Conservation (phyloP, 2,329 filamentous ascomycete genomes). For the Penicillium italicum region DNA sequence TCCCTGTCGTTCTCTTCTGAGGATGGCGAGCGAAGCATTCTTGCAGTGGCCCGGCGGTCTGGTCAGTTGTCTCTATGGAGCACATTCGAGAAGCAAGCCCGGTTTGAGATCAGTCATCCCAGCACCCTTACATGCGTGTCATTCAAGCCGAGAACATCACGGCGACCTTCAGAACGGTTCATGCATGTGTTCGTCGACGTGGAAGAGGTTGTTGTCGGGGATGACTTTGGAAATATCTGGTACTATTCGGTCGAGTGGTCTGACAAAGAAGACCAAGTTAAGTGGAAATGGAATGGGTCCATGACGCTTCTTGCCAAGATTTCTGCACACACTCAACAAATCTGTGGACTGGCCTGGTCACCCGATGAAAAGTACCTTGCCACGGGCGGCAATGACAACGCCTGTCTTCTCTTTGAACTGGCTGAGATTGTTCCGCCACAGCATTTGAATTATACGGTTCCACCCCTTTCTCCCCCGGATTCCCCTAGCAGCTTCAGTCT, state of each 20-base stretch:
- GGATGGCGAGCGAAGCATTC: conserved; percentile 69
- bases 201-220: conserved; percentile 83
- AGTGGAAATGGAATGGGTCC: conserved; percentile 71
- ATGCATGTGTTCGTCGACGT: conserved; percentile 56
- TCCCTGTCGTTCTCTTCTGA: conserved; percentile 86
- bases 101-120: conserved; percentile 72
- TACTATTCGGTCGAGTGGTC: conserved; percentile 90
- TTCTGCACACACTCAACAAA: conserved; percentile 76
- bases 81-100: conserved; percentile 59
- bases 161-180: conserved; percentile 48
- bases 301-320: conserved; percentile 76
- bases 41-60: conserved; percentile 79
- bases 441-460: conserved; percentile 9
- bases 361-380: conserved; percentile 71
- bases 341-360: conserved; percentile 92
- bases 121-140: conserved; percentile 72
- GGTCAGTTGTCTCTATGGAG: conserved; percentile 76
- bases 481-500: conserved; percentile 14
- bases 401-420: conserved; percentile 75
- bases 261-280: conserved; percentile 53
- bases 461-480: conserved; percentile 7
- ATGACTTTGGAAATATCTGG: conserved; percentile 76
- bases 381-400: conserved; percentile 89
- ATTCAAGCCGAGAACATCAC: conserved; percentile 66
- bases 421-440: conserved; percentile 48